Conservation (phyloP, 495 filamentous ascomycete species). For the Trichoderma reesei region DNA sequence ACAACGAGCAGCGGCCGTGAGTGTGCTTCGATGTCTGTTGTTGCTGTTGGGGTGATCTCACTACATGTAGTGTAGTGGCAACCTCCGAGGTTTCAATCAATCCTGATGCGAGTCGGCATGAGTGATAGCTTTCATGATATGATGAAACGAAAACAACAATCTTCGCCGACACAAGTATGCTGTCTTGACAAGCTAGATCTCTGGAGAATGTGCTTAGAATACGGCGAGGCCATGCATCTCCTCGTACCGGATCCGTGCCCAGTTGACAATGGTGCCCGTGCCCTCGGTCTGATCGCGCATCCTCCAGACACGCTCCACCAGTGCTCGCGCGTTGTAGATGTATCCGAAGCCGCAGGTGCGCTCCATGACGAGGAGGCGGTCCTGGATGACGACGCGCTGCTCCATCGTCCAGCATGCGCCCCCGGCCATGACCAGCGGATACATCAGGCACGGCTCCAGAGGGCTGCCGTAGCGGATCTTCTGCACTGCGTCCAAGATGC, state of each 20-base stretch:
- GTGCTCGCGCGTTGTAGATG: constrained; percentile 8
- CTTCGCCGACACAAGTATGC: too few species aligned
- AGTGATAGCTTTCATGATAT: too few species aligned
- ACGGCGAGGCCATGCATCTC: constrained; percentile 11
- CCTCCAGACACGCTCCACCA: constrained; percentile 10
- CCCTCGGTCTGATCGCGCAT: constrained; percentile 7
- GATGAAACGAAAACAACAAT: too few species aligned
- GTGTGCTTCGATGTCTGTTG: neutral
- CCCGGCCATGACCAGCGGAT: constrained; percentile 9
- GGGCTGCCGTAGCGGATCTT: constrained; percentile 10
- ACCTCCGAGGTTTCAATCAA: too few species aligned
- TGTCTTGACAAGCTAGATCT: too few species aligned
- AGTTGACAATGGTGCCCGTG: neutral
- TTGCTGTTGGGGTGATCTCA: neutral
- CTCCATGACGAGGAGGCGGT: constrained; percentile 11
- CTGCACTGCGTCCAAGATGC: constrained; percentile 8
- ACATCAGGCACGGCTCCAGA: constrained; percentile 10
- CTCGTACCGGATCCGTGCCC: constrained; percentile 10
- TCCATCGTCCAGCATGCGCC: constrained; percentile 8
- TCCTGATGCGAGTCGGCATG: too few species aligned
- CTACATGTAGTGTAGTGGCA: neutral
- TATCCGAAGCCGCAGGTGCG: constrained; percentile 11
- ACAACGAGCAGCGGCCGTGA: neutral
- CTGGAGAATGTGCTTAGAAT: neutral
- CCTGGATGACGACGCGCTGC: constrained; percentile 8